These are phyloP conservation scores for Claviceps quebecensis DNA, from an alignment of 2,329 filamentous ascomycete genomes.

Conservation along the genomic window DNA sequence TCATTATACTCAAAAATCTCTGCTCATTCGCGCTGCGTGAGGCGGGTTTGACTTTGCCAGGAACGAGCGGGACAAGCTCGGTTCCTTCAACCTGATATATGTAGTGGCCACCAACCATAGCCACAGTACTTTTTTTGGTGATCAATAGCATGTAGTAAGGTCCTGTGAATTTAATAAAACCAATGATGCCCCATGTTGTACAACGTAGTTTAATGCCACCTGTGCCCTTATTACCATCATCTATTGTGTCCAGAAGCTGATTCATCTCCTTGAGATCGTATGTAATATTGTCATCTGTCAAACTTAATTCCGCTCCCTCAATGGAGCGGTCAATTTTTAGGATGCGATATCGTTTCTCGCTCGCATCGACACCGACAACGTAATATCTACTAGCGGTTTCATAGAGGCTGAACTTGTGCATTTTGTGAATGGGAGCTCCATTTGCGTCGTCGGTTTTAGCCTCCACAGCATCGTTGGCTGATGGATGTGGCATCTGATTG, in stretches of 20 bases:
- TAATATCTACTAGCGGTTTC: constrained; percentile 91
- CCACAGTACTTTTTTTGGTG: constrained; percentile 89
- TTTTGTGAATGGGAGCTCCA: constrained; percentile 40
- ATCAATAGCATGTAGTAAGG: constrained; percentile 95
- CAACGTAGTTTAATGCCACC: constrained; percentile 83
- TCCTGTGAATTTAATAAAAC: constrained; percentile 91
- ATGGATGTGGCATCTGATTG: constrained; percentile 11
- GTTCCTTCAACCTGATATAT: constrained; percentile 92
- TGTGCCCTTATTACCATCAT: constrained; percentile 83
- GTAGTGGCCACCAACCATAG: constrained; percentile 91
- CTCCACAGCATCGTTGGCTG: constrained; percentile 5
- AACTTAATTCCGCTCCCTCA: constrained; percentile 59
- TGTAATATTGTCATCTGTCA: constrained; percentile 88
- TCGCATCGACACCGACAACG: constrained; percentile 81
- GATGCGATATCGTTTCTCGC: constrained; percentile 78
- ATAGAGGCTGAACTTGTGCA: constrained; percentile 97
- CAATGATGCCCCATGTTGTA: constrained; percentile 83
- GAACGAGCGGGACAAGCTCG: constrained; percentile 76
- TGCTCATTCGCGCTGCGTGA: constrained; percentile 73
- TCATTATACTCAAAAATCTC: constrained; percentile 75
- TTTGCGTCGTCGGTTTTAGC: constrained; percentile 19
- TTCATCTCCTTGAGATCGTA: constrained; percentile 90
- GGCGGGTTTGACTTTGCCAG: constrained; percentile 63
- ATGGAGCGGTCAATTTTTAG: constrained; percentile 88
- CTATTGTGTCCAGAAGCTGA: constrained; percentile 82